Base-by-base conservation (phyloP, 192 early-diverging fungal species). In the Dissophora ornata region DNA sequence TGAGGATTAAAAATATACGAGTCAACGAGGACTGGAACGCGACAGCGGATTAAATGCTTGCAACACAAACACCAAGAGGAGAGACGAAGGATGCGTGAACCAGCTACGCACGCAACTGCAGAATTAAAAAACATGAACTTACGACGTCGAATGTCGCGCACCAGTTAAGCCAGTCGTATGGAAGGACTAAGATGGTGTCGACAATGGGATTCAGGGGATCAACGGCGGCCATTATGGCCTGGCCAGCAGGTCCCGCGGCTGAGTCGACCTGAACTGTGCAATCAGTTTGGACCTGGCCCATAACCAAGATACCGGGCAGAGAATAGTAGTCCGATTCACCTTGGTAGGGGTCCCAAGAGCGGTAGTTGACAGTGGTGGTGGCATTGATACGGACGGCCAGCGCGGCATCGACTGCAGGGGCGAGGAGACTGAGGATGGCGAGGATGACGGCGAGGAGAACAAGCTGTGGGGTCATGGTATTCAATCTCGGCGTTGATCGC, bases 91-190 rank as follows among this genome's bases (percentile, higher is more conserved):
- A 45, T 4, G 18, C 44, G 44, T 9, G 44, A 10, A n/a, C 18
- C 46, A 21, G 46, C 8, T 10, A 47, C 13, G 10, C 26, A 30
- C 15, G 19, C 21, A 16, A 28, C 19, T 58, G 38, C 24, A 13
- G 16, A 26, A 47, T 9, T 18, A 32, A 16, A 33, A 21, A 11
- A 40, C 6, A 28, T 13, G 15, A 18, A 77, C 73, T 67, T 77
- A 67, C 73, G 30, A 67, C 73, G 59, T 77, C 73, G 54, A 44
- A 77, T 9, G 73, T 77, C 5, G 73, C 64, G 60, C 73, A 77
- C 26, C 67, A 18, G 36, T 67, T 42, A 0, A 77, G 47, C 73
- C 73, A 77, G 53, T 77, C 64, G 45, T 77, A 77, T 4, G 44
- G 22, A 13, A 75, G 28, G 19, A 62, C 32, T 1, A 67, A 6